phyloP scores from a whole-genome alignment of 73 alveolate genomes.

The Diophrys sp. region DNA sequence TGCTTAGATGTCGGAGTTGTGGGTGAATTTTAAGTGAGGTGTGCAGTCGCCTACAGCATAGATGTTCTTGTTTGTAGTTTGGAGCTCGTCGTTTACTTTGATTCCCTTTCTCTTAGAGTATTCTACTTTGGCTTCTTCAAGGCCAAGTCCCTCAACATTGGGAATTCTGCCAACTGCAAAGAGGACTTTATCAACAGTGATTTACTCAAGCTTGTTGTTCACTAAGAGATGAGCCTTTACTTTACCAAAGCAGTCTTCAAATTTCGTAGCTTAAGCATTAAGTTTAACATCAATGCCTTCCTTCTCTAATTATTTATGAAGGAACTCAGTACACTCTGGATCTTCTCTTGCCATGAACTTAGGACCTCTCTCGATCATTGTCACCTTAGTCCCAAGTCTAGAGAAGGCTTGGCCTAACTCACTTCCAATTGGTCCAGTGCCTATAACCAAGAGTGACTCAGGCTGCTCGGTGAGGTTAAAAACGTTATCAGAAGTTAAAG shows the following conservation, averaged over 20 bases:
- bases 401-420: conserved; percentile 75
- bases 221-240: no score
- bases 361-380: conserved; percentile 20
- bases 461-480: conserved; percentile 68
- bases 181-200: conserved; percentile 37
- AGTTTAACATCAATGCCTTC: conserved; percentile 39
- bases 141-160: conserved; percentile 43
- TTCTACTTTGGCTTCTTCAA: conserved; percentile 55
- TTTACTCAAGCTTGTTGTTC: no score
- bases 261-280: not conserved
- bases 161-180: conserved; percentile 56
- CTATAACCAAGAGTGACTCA: conserved; percentile 40
- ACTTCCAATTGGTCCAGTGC: conserved; percentile 76
- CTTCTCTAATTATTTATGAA: conserved; percentile 10
- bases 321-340: conserved; percentile 46
- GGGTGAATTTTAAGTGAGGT: conserved; percentile 63
- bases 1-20: conserved; percentile 69
- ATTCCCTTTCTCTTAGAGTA: conserved; percentile 24
- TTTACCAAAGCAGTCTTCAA: not conserved
- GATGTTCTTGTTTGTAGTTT: conserved; percentile 57
- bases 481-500: conserved; percentile 62
- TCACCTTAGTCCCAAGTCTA: conserved; percentile 59
- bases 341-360: conserved; percentile 58
- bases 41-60: conserved; percentile 75
- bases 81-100: conserved; percentile 26